phyloP scores from a whole-genome alignment of 1,284 basidiomycete genomes.

The Fomitiporia mediterranea region DNA sequence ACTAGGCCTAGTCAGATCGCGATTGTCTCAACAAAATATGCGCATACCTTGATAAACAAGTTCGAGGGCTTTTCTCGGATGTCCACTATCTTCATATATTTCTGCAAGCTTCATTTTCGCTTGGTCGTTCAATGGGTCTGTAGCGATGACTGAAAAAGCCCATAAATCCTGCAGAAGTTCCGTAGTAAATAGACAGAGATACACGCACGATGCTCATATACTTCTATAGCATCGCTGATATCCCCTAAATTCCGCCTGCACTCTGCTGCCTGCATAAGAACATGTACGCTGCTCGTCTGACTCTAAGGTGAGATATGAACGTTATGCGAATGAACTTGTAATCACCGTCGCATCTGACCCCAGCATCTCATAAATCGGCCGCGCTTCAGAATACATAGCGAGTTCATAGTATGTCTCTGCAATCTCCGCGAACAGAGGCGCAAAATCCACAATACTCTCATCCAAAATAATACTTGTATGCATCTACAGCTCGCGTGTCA shows the following conservation, averaged over 20 bases:
- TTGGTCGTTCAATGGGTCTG: conserved; percentile 72
- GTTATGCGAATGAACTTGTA: not conserved
- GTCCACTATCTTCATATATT: conserved; percentile 79
- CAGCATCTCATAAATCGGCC: conserved; percentile 73
- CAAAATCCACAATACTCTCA: conserved; percentile 72
- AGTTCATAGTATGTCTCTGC: conserved; percentile 81
- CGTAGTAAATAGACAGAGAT: not conserved
- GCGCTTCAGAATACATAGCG: conserved; percentile 68
- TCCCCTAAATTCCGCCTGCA: conserved; percentile 74
- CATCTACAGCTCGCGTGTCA: too few relatives aligned
- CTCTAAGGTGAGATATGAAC: not conserved
- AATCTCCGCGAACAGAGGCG: conserved; percentile 75
- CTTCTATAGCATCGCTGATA: conserved; percentile 70
- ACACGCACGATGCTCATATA: conserved; percentile 72
- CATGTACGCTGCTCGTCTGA: conserved; percentile 64
- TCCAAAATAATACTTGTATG: conserved; percentile 71
- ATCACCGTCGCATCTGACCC: conserved; percentile 66
- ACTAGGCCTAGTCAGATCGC: conserved; percentile 35
- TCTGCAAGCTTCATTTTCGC: conserved; percentile 87
- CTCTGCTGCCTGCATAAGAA: conserved; percentile 65
- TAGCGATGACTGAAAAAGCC: conserved; percentile 54
- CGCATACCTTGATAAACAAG: conserved; percentile 78
- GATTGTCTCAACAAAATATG: not conserved
- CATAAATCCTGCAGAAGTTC: conserved; percentile 9
- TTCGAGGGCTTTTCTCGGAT: conserved; percentile 78